Base-by-base conservation (phyloP, 2,329 filamentous ascomycete genomes). In the Cytospora piceicola region DNA sequence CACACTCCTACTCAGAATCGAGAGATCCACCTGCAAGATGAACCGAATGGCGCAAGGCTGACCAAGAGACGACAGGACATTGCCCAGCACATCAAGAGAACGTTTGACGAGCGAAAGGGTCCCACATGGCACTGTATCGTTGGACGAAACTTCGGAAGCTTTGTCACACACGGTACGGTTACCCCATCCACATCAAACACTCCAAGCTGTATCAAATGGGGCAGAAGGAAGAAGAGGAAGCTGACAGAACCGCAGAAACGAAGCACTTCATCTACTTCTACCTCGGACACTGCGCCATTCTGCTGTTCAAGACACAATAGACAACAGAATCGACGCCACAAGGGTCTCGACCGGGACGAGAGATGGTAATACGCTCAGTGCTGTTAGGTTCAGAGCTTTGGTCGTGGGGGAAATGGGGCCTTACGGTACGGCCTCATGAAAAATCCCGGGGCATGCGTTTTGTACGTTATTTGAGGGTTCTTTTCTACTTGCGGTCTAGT, bases 241-340 rank as follows among this genome's bases (percentile, higher is more conserved):
- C 60, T 64, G 39, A 52, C 30, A 7, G 22, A 3, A 11, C 52
- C 46, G 27, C 81, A 97, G 95, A 98, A 80, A 98, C 95, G 32
- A 98, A 98, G 83, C 95, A 99, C 81, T 99, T 99, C 83, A 97
- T 99, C 78, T 99, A 99, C 83, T 99, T 99, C 83, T 99, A 99
- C 83, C 90, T 99, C 67, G 95, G 95, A 63, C 95, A 98, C 84
- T 97, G 93, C 79, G 95, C 95, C 67, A 98, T 99, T 76, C 86
- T 99, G 64, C 89, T 99, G 61, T 99, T 98, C 88, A 99, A 99
- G 86, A 99, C 95, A 51, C 94, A 97, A 87, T 98, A 88, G 76
- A 72, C 52, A 55, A 61, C 32, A 14, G 12, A 20, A 9, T 36
- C 11, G 3, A n/a, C 39, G n/a, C 36, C 27, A 56, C 9, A n/a